phyloP scores from a whole-genome alignment of 2,329 filamentous ascomycete genomes.

The Sarocladiaceae sp. region DNA sequence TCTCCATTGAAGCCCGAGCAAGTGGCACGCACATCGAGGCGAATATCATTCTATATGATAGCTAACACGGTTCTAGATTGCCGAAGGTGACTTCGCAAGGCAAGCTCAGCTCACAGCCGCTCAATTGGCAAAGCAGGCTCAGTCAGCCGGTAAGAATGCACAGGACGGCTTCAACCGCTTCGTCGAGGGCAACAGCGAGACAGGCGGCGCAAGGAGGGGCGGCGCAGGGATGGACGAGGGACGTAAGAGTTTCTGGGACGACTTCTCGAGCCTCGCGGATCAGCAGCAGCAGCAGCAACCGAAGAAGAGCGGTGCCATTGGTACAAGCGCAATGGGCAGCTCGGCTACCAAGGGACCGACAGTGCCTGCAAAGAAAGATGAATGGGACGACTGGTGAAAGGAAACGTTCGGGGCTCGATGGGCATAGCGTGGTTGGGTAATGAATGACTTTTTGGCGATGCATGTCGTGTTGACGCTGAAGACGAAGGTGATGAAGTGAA shows the following conservation, averaged over 20 bases:
- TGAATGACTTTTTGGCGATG: slow-evolving; percentile 2
- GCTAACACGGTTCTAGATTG: slow-evolving; percentile 52
- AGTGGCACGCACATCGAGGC: no score
- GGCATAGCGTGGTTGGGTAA: slow-evolving; percentile 2
- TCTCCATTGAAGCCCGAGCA: neutral
- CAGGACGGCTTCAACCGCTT: slow-evolving; percentile 81
- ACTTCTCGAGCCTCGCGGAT: slow-evolving; percentile 70
- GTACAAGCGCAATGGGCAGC: slow-evolving; percentile 54
- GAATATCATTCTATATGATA: no score
- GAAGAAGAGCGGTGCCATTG: slow-evolving; percentile 45
- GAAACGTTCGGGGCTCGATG: neutral
- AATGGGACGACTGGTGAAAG: slow-evolving; percentile 60
- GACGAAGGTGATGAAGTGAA: neutral
- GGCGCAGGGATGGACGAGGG: slow-evolving; percentile 53
- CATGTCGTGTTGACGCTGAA: no score
- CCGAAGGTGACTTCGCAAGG: slow-evolving; percentile 72
- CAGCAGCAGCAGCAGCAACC: slow-evolving; percentile 37
- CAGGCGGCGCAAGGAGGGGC: slow-evolving; percentile 33
- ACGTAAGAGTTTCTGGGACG: slow-evolving; percentile 89
- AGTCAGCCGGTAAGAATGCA: slow-evolving; percentile 68
- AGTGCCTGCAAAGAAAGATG: slow-evolving; percentile 42
- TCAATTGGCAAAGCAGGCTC: slow-evolving; percentile 62
- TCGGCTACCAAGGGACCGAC: slow-evolving; percentile 19
- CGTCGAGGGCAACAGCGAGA: slow-evolving; percentile 66
- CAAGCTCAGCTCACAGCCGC: slow-evolving; percentile 59